Evolutionary conservation across 2,329 filamentous ascomycete genomes (phyloP).

Genomic region (Colletotrichum simmondsii): DNA sequence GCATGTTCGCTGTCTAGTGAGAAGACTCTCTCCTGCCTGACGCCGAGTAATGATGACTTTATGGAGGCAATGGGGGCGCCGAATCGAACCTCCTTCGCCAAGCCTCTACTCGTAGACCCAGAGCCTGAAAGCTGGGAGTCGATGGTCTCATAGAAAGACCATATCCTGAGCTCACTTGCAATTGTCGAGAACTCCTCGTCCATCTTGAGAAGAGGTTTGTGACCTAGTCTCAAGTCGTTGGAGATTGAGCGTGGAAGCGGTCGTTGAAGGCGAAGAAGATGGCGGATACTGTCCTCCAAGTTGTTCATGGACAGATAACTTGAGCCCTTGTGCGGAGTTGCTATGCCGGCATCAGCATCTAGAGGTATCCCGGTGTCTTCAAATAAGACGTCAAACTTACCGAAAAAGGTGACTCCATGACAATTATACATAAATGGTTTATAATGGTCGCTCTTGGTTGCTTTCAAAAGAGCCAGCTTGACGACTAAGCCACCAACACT

Average conservation of each 20-base stretch:
- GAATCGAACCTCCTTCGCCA: slow-evolving; percentile 62
- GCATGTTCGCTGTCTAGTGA: slow-evolving; percentile 66
- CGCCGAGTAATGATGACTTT: slow-evolving; percentile 63
- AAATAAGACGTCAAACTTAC: slow-evolving; percentile 46
- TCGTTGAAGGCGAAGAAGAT: slow-evolving; percentile 60
- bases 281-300: slow-evolving; percentile 64
- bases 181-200: slow-evolving; percentile 68
- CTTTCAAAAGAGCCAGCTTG: slow-evolving; percentile 65
- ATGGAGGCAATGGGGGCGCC: slow-evolving; percentile 69
- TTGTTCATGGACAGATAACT: slow-evolving; percentile 70
- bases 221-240: slow-evolving; percentile 61
- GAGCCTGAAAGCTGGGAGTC: slow-evolving; percentile 66
- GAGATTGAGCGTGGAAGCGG: slow-evolving; percentile 63
- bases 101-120: slow-evolving; percentile 44
- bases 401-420: slow-evolving; percentile 70
- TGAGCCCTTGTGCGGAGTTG: slow-evolving; percentile 71
- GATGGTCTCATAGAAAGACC: slow-evolving; percentile 72
- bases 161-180: slow-evolving; percentile 68
- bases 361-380: neutral
- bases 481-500: slow-evolving; percentile 70
- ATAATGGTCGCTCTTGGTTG: slow-evolving; percentile 49
- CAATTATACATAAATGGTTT: slow-evolving; percentile 63
- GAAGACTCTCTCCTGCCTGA: slow-evolving; percentile 62
- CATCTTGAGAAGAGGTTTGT: slow-evolving; percentile 57
- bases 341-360: slow-evolving; percentile 44